Evolutionary conservation across 2,329 filamentous ascomycete species (phyloP).

Genomic region (Akanthomyces muscarius): DNA sequence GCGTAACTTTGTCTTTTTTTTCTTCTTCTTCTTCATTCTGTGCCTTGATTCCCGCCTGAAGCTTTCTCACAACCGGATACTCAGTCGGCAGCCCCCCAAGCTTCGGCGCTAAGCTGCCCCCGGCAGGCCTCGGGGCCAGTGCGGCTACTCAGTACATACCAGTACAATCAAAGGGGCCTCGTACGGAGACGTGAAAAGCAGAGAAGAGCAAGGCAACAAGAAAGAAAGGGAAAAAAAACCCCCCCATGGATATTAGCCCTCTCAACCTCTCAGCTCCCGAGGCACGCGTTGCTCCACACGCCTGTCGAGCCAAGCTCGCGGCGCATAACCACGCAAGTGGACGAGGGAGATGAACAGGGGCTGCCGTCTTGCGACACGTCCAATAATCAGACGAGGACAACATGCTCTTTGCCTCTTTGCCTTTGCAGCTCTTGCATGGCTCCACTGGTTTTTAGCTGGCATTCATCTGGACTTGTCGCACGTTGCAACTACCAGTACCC

Average conservation of each 20-base stretch:
- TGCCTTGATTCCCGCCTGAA: too few species aligned
- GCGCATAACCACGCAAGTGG: constrained; percentile 4
- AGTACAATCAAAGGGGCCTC: neutral
- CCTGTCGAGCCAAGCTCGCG: neutral
- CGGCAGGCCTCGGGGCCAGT: neutral
- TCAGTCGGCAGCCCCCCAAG: too few species aligned
- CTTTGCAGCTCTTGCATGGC: neutral
- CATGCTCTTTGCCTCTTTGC: too few species aligned
- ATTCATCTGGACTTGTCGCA: neutral
- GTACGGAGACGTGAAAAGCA: neutral
- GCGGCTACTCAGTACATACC: neutral
- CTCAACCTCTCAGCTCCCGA: neutral
- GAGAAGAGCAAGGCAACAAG: too few species aligned
- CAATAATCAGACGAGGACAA: neutral
- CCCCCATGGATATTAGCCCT: too few species aligned
- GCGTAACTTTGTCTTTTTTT: too few species aligned
- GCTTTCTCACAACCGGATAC: too few species aligned
- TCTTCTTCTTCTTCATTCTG: too few species aligned
- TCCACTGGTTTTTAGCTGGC: neutral
- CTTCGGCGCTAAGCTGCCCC: too few species aligned
- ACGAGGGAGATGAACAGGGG: constrained; percentile 15
- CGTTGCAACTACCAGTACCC: neutral
- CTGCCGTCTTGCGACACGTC: constrained; percentile 3
- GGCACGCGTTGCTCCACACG: neutral
- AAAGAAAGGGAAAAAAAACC: neutral